Evolutionary conservation across 2,329 filamentous ascomycete genomes (phyloP).

Genomic region (Pseudocercospora vitis): DNA sequence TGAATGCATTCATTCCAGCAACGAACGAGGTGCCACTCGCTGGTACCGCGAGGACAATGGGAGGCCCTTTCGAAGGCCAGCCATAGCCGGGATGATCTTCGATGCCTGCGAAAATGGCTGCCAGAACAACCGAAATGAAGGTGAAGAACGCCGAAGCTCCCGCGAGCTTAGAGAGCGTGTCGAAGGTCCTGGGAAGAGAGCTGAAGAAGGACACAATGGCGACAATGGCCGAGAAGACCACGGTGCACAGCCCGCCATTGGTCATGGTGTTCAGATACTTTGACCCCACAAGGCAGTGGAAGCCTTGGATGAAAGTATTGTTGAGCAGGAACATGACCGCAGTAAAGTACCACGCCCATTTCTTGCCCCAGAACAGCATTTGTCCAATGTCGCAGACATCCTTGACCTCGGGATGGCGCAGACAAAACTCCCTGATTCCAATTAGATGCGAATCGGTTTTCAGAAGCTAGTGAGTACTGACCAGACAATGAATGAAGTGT

Average conservation of each 20-base stretch:
- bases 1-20: conserved; percentile 77
- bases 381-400: conserved; percentile 96
- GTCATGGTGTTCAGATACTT: conserved; percentile 91
- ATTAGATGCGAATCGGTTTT: no score
- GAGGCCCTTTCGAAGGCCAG: conserved; percentile 54
- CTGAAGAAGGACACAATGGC: conserved; percentile 73
- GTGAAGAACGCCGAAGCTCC: conserved; percentile 82
- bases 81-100: conserved; percentile 67
- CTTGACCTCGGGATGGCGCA: conserved; percentile 84
- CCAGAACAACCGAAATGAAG: conserved; percentile 82
- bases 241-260: conserved; percentile 69
- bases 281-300: conserved; percentile 81
- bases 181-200: conserved; percentile 84
- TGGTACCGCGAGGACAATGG: conserved; percentile 68
- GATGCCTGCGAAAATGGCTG: conserved; percentile 76
- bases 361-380: conserved; percentile 85
- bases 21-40: conserved; percentile 74
- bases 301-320: conserved; percentile 82
- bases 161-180: conserved; percentile 73
- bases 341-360: conserved; percentile 64
- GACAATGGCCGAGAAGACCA: conserved; percentile 74
- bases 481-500: conserved; percentile 72
- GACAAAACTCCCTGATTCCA: conserved; percentile 79
- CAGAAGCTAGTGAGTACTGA: no score
- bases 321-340: conserved; percentile 90